Conservation (phyloP, 345 rosid genomes). For the Hibiscus tridactylites region DNA sequence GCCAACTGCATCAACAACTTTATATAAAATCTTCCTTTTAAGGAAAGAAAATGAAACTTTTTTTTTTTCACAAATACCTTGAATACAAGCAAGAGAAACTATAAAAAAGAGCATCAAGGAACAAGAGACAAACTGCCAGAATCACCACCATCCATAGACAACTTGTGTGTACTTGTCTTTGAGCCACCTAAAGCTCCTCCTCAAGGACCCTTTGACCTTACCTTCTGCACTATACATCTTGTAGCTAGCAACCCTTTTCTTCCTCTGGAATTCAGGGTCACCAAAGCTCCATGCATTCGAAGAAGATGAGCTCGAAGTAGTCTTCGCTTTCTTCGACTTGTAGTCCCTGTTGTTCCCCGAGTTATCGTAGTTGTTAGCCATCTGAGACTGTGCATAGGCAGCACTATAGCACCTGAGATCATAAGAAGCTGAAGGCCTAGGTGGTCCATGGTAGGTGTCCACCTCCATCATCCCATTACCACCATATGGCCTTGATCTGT, state of each 20-base stretch:
- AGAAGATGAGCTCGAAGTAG: conserved; percentile 32
- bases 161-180: conserved; percentile 49
- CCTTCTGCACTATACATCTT: neutral
- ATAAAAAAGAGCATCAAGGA: neutral
- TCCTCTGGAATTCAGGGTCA: conserved; percentile 10
- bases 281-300: conserved; percentile 47
- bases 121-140: neutral
- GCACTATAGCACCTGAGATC: conserved; percentile 63
- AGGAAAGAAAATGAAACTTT: neutral
- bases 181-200: neutral
- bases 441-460: conserved; percentile 46
- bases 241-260: neutral
- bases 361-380: conserved; percentile 24
- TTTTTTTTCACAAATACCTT: conserved; percentile 8
- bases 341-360: conserved; percentile 15
- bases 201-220: neutral
- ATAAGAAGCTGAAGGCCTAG: conserved; percentile 23
- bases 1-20: conserved; percentile 10
- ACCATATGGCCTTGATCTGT: conserved; percentile 49
- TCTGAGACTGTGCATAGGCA: conserved; percentile 46
- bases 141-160: conserved; percentile 84
- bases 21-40: neutral
- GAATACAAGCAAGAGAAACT: conserved; percentile 2
- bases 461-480: conserved; percentile 48
- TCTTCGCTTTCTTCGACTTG: conserved; percentile 50